Conservation (phyloP, 495 filamentous ascomycete genomes). For the Friedmanniomyces endolithicus region DNA sequence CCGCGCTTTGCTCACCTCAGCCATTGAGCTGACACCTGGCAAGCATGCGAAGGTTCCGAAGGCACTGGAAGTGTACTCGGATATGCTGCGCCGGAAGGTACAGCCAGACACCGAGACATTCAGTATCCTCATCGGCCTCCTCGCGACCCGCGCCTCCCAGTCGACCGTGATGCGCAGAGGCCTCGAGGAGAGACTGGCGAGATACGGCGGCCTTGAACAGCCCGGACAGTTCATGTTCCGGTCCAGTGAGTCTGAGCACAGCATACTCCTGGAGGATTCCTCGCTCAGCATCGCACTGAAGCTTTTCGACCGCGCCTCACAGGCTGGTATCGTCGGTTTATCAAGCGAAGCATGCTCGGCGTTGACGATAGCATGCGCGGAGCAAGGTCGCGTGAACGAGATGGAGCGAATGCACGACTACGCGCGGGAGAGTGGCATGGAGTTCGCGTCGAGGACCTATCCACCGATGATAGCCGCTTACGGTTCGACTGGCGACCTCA, state of each 20-base stretch:
- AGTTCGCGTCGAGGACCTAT: conserved; percentile 68
- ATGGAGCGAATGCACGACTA: conserved; percentile 84
- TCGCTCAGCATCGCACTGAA: conserved; percentile 71
- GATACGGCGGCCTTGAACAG: conserved; percentile 78
- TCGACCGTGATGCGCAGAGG: conserved; percentile 52
- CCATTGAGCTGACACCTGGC: conserved; percentile 57
- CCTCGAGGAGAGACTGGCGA: conserved; percentile 60
- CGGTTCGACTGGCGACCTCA: conserved; percentile 62
- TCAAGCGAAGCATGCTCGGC: conserved; percentile 47
- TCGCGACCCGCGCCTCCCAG: conserved; percentile 67
- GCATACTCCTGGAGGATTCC: conserved; percentile 72
- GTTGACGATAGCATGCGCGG: conserved; percentile 74
- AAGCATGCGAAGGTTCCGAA: conserved; percentile 73
- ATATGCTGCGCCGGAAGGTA: conserved; percentile 83
- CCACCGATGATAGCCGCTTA: conserved; percentile 88
- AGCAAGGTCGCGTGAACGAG: conserved; percentile 60
- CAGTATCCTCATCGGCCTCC: conserved; percentile 66
- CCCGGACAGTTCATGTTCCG: conserved; percentile 79
- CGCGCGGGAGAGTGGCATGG: conserved; percentile 65
- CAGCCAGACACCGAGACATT: conserved; percentile 74
- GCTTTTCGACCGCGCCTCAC: conserved; percentile 47
- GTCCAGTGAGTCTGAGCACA: conserved; percentile 71
- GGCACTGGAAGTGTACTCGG: conserved; percentile 85
- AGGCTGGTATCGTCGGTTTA: conserved; percentile 21
- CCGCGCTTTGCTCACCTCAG: conserved; percentile 76